Percentiles rank a stretch among this genome's conserved stretches.
Conservation (phyloP, 306 rosid species). For the Corylus avellana region DNA sequence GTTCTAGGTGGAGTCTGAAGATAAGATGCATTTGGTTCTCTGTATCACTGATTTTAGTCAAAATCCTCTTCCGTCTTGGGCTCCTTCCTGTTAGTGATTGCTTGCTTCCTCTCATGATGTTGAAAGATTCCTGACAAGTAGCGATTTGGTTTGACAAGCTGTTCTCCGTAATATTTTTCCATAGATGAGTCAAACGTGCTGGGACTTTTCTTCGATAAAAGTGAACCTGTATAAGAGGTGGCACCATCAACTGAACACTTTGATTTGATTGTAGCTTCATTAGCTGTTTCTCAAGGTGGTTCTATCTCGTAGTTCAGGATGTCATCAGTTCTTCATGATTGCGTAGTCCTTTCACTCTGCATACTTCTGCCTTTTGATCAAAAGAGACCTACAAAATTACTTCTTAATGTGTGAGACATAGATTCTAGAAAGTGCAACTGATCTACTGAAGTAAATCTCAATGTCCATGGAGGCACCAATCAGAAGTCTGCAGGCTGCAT, state of each 20-base stretch:
- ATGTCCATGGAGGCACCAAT: slow-evolving; percentile 26
- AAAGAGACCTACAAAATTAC: slow-evolving; percentile 21
- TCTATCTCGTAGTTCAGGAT: slow-evolving; percentile 30
- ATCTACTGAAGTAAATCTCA: slow-evolving; percentile 14
- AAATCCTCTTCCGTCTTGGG: slow-evolving; percentile 33
- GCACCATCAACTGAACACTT: slow-evolving; percentile 19
- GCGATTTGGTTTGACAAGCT: slow-evolving; percentile 29
- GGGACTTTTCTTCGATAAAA: slow-evolving; percentile 26
- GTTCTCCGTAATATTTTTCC: slow-evolving; percentile 17
- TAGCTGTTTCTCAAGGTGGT: slow-evolving; percentile 31
- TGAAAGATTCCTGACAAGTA: slow-evolving; percentile 11
- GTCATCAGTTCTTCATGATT: slow-evolving; percentile 29
- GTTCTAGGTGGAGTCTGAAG: slow-evolving; percentile 36
- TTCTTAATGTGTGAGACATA: slow-evolving; percentile 2
- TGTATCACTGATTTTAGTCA: slow-evolving; percentile 23
- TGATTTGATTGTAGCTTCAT: slow-evolving; percentile 33
- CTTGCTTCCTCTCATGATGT: slow-evolving; percentile 29
- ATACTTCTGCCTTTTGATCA: slow-evolving; percentile 29
- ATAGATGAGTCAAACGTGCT: slow-evolving; percentile 24
- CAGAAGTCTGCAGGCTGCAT: slow-evolving; percentile 37
- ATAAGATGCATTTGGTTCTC: slow-evolving; percentile 33
- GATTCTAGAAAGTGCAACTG: background rate
- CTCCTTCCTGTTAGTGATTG: slow-evolving; percentile 36
- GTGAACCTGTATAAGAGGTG: slow-evolving; percentile 27
- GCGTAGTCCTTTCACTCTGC: slow-evolving; percentile 34